These are phyloP conservation scores for Cyberlindnera suaveolens DNA, from an alignment of 805 yeast species.

Conservation along the genomic window DNA sequence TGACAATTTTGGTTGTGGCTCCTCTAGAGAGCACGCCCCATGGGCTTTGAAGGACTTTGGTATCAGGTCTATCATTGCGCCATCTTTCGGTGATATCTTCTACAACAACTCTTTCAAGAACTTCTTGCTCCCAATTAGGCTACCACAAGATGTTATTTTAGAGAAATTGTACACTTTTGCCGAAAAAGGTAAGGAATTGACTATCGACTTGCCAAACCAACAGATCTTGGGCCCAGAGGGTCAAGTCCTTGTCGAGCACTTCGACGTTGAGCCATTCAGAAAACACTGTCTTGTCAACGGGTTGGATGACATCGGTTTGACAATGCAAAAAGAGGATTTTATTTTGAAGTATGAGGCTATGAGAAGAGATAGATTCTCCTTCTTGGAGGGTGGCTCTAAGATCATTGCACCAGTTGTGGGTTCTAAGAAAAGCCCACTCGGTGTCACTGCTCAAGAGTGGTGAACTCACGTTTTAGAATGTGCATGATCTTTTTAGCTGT, in stretches of 20 bases:
- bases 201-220: conserved; percentile 85
- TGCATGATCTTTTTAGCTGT: not conserved
- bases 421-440: conserved; percentile 60
- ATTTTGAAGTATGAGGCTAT: conserved; percentile 68
- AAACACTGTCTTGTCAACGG: conserved; percentile 94
- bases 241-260: conserved; percentile 71
- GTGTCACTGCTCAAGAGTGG: conserved; percentile 73
- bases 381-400: conserved; percentile 85
- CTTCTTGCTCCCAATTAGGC: conserved; percentile 87
- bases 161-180: conserved; percentile 79
- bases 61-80: conserved; percentile 91
- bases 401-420: conserved; percentile 61
- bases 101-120: conserved; percentile 96
- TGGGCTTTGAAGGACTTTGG: conserved; percentile 99
- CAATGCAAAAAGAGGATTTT: conserved; percentile 79
- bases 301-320: conserved; percentile 93
- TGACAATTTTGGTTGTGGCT: conserved; percentile 98
- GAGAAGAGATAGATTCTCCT: conserved; percentile 78
- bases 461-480: conserved; percentile 24
- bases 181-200: conserved; percentile 55
- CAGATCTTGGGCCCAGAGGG: conserved; percentile 61
- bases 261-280: conserved; percentile 87
- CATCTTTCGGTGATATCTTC: conserved; percentile 97
- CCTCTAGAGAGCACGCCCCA: conserved; percentile 98
- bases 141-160: conserved; percentile 71